Base-by-base conservation (phyloP, 1,284 basidiomycete genomes). In the Pyrrhoderma lamaoense region DNA sequence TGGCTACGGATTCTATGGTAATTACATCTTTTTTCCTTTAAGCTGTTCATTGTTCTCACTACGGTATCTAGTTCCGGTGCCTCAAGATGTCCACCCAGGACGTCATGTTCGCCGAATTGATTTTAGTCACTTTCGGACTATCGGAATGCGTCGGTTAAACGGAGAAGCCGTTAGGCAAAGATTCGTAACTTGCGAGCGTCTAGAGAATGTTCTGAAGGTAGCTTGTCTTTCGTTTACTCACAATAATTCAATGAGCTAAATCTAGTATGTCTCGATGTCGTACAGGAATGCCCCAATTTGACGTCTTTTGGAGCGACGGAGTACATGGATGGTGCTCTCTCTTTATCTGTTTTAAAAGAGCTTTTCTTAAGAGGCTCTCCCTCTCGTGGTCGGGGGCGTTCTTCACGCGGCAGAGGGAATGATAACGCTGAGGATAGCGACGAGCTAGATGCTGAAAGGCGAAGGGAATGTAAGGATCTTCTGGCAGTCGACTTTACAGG, bases 401-500 rank as follows among this genome's bases (percentile, higher is more conserved):
- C 11, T 31, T 11, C 5, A 31, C 27, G 27, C 27, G 76, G 75
- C 21, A 60, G 75, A 18, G 56, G 71, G 8, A 51, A 65, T n/a
- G 65, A 60, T 23, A 77, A 82, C 47, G 57, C 62, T 13, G 69
- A 70, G 52, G 79, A 82, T 49, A 62, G 67, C 0, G 85, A 88
- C 47, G 79, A 84, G 47, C 83, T 89, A 52, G 83, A 87, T 55
- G 72, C 75, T 46, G 85, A 89, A 51, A 71, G 90, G 60, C 74
- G 86, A 60, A 66, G 78, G 44, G 86, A 90, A 52, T 92, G 83
- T 72, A 80, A 75, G 56, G 82, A 90, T 49, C 73, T 99, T 4
- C 84, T 93, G 64, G 92, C 93, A 1, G 74, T 96, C 35, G 95
- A 99, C 64, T 70, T 98, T 48, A 97, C 93, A 18, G 94, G 93